phyloP scores from a whole-genome alignment of 257 asterid species.

The Verbascum thapsus region DNA sequence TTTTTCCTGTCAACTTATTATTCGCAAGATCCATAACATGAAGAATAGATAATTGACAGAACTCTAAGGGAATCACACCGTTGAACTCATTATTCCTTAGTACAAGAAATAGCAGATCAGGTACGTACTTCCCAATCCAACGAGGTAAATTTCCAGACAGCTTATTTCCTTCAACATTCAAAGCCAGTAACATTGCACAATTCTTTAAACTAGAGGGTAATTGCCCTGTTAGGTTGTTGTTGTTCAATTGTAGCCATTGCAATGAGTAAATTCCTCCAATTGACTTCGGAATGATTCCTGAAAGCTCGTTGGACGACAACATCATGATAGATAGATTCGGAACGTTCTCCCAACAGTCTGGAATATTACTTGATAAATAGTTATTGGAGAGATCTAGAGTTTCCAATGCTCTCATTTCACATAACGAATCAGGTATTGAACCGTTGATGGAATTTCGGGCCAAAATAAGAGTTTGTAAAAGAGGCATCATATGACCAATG shows the following conservation, averaged over 20 bases:
- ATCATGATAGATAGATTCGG: not conserved
- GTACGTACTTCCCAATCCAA: not conserved
- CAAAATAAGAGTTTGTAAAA: not conserved
- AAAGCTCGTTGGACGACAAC: conserved; percentile 13
- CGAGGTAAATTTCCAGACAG: not conserved
- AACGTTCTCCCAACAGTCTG: conserved; percentile 4
- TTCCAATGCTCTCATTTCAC: not conserved
- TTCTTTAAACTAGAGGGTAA: not conserved
- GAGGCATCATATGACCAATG: conserved; percentile 1
- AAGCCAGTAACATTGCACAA: not conserved
- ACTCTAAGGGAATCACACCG: not conserved
- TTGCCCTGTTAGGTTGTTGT: conserved; percentile 5
- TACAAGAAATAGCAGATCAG: not conserved
- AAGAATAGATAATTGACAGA: not conserved
- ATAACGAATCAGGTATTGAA: conserved; percentile 5
- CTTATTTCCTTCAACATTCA: conserved; percentile 5
- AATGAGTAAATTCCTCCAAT: conserved; percentile 12
- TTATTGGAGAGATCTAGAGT: not conserved
- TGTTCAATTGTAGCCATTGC: not conserved
- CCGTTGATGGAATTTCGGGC: not conserved
- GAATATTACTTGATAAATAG: conserved; percentile 4
- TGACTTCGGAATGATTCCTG: conserved; percentile 8
- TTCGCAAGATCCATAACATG: conserved; percentile 7
- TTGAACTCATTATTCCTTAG: not conserved
- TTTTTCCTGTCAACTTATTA: conserved; percentile 7